phyloP scores from a whole-genome alignment of 2,329 filamentous ascomycete genomes.

The Corinectria fuckeliana region DNA sequence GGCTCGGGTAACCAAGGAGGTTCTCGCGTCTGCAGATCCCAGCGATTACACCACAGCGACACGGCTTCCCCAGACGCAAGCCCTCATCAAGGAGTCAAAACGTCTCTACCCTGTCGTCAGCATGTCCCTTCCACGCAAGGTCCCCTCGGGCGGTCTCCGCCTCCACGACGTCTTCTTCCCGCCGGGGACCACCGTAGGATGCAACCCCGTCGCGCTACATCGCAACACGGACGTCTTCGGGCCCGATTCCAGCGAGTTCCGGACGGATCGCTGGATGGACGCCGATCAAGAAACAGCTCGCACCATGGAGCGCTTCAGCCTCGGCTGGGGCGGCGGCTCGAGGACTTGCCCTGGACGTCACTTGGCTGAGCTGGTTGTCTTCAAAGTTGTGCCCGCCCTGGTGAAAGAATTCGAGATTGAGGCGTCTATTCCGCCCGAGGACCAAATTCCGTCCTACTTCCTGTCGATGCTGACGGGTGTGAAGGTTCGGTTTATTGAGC shows the following conservation, averaged over 20 bases:
- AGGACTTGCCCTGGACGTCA: conserved; percentile 58
- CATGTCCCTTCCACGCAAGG: conserved; percentile 57
- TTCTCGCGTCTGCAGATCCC: conserved; percentile 29
- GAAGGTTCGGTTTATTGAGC: conserved; percentile 47
- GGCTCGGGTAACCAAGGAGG: conserved; percentile 42
- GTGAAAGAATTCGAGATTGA: conserved; percentile 54
- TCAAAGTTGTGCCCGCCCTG: conserved; percentile 51
- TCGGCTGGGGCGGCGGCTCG: conserved; percentile 60
- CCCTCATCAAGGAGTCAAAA: conserved; percentile 58
- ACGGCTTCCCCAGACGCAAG: conserved; percentile 47
- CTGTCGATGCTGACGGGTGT: conserved; percentile 59
- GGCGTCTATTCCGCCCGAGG: conserved; percentile 46
- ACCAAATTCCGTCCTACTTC: conserved; percentile 55
- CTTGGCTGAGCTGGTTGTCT: conserved; percentile 57
- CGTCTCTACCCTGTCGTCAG: conserved; percentile 58
- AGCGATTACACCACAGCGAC: conserved; percentile 31
- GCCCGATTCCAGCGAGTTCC: conserved; percentile 49
- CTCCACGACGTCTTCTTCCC: conserved; percentile 52
- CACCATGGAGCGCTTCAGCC: conserved; percentile 55
- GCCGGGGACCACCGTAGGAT: conserved; percentile 56
- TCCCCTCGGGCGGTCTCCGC: conserved; percentile 45
- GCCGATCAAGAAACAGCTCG: conserved; percentile 37
- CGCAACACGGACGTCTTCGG: conserved; percentile 58
- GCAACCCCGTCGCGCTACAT: conserved; percentile 58
- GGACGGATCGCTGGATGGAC: conserved; percentile 56